These are phyloP conservation scores for Takashimella tepidaria DNA, from an alignment of 1,284 basidiomycete species.

Conservation along the genomic window DNA sequence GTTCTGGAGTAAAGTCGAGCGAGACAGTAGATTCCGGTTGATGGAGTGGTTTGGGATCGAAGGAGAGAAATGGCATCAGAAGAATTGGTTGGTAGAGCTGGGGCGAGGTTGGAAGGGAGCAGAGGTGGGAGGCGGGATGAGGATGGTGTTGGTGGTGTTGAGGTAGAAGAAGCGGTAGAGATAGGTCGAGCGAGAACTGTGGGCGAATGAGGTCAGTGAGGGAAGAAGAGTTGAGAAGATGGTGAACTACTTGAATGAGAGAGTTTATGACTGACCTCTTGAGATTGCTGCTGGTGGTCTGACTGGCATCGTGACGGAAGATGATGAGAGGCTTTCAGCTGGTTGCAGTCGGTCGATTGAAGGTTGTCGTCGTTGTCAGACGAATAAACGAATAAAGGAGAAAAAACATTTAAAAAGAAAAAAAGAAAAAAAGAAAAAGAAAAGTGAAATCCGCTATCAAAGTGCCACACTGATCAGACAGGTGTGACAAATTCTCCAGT, in stretches of 20 bases:
- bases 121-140: constrained; percentile 32
- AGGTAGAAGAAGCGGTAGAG: constrained; percentile 28
- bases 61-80: constrained; percentile 47
- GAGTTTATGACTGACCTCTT: constrained; percentile 8
- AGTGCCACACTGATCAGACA: background rate
- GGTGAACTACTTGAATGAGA: background rate
- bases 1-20: constrained; percentile 82
- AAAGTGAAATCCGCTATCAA: too few relatives aligned
- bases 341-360: background rate
- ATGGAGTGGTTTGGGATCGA: constrained; percentile 40
- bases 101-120: constrained; percentile 17
- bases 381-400: background rate
- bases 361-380: background rate
- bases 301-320: constrained; percentile 16
- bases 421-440: too few relatives aligned
- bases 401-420: background rate
- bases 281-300: constrained; percentile 16
- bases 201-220: constrained; percentile 3
- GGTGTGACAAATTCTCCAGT: background rate
- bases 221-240: constrained; percentile 9
- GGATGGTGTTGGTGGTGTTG: constrained; percentile 14
- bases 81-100: constrained; percentile 25
- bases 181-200: constrained; percentile 14
- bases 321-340: background rate
- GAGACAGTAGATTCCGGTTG: constrained; percentile 81